phyloP scores from a whole-genome alignment of 306 rosid species.

The Spatholobus suberectus region DNA sequence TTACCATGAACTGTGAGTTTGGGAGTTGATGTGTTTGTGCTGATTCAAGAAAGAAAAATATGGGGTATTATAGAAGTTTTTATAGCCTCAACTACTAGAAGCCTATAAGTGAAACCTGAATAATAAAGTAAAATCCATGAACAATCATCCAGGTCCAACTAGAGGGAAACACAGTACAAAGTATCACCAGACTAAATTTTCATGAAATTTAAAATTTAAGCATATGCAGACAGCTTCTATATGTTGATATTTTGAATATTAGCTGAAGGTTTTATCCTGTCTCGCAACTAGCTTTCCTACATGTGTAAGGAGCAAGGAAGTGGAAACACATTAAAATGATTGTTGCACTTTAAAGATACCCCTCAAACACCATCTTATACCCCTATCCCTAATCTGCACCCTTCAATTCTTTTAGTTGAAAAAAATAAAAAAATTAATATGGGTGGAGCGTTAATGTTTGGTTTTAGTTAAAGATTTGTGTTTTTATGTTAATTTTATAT shows the following conservation, averaged over 20 bases:
- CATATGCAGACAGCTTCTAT: neutral
- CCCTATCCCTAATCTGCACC: neutral
- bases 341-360: too few species aligned
- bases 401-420: neutral
- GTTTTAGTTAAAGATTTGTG: neutral
- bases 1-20: neutral
- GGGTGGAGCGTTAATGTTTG: neutral
- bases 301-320: neutral
- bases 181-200: neutral
- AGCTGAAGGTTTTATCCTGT: neutral
- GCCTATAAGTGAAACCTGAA: neutral
- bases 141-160: neutral
- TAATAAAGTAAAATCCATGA: neutral
- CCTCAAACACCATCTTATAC: neutral
- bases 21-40: neutral
- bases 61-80: neutral
- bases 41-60: slow-evolving; percentile 6
- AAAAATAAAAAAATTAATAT: neutral
- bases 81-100: slow-evolving; percentile 7
- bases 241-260: neutral
- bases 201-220: neutral
- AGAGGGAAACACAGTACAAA: neutral
- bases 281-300: neutral
- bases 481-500: neutral
- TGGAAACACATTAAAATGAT: too few species aligned